A percentile compares a stretch with the other conserved stretches of the same genome.
Conservation (phyloP, 2,329 filamentous ascomycete genomes). For the Ceratocystis cubensis region DNA sequence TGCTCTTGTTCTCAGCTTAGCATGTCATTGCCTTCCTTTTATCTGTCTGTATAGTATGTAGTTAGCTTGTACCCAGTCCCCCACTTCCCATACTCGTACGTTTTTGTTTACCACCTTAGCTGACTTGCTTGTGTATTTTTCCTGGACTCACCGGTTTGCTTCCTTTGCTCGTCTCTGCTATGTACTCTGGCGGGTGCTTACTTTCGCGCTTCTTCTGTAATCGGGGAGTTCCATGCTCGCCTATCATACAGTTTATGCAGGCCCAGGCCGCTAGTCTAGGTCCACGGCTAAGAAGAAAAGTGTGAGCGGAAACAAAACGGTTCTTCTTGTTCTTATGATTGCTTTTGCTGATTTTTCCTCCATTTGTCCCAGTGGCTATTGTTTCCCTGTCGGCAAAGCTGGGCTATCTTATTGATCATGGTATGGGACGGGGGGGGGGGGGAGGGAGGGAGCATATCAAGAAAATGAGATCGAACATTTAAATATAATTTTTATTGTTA, state of each 20-base stretch:
- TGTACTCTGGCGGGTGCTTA: not conserved
- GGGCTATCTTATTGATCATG: constrained; percentile 4
- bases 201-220: not conserved
- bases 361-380: not conserved
- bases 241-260: not conserved
- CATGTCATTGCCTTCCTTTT: not conserved
- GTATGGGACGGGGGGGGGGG: not conserved
- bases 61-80: not conserved
- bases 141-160: not conserved
- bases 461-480: too few species aligned
- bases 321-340: not conserved
- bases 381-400: constrained; percentile 3
- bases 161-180: not conserved
- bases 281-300: not conserved
- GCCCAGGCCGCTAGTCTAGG: not conserved
- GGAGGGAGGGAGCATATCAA: not conserved
- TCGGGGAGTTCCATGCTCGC: not conserved
- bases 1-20: not conserved
- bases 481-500: too few species aligned
- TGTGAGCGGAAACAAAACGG: not conserved
- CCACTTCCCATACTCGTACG: not conserved
- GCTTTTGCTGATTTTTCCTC: not conserved
- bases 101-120: not conserved
- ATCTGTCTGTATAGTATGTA: not conserved
- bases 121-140: not conserved